Evolutionary conservation across 345 rosid genomes (phyloP).

Genomic region (Citrus glauca): DNA sequence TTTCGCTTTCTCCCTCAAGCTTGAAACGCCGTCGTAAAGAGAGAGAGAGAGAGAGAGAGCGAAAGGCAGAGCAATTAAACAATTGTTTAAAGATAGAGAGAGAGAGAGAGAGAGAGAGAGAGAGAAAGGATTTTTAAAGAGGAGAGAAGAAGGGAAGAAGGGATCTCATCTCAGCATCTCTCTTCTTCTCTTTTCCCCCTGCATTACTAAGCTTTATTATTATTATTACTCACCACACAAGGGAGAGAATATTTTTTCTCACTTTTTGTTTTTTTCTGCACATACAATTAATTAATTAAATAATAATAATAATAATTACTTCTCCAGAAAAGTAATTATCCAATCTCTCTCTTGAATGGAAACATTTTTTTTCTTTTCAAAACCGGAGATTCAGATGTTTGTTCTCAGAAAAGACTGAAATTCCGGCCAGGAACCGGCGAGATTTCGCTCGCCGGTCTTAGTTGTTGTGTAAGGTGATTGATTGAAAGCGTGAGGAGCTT

Average conservation of each 20-base stretch:
- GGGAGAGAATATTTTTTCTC: slow-evolving; percentile 33
- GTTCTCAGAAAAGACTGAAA: background rate
- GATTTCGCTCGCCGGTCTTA: slow-evolving; percentile 40
- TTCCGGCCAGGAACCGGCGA: slow-evolving; percentile 35
- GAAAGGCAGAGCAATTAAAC: slow-evolving; percentile 16
- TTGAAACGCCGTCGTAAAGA: background rate
- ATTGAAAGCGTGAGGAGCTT: background rate
- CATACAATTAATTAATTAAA: slow-evolving; percentile 17
- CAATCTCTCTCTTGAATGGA: slow-evolving; percentile 16
- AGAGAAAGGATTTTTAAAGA: slow-evolving; percentile 19
- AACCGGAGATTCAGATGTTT: background rate
- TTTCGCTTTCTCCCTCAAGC: slow-evolving; percentile 21
- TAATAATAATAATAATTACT: background rate
- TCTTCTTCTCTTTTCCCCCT: slow-evolving; percentile 7
- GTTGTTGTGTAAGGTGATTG: background rate
- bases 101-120: background rate
- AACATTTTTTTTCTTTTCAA: background rate
- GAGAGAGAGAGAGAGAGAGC: slow-evolving; percentile 6
- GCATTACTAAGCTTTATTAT: slow-evolving; percentile 40
- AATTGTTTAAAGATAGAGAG: background rate
- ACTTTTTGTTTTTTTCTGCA: slow-evolving; percentile 25
- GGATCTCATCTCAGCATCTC: slow-evolving; percentile 42
- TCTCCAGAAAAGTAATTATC: background rate
- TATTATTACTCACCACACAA: slow-evolving; percentile 20
- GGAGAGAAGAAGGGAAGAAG: slow-evolving; percentile 16